Base-by-base conservation (phyloP, 371 early-diverging fungal genomes). In the Apophysomyces variabilis region DNA sequence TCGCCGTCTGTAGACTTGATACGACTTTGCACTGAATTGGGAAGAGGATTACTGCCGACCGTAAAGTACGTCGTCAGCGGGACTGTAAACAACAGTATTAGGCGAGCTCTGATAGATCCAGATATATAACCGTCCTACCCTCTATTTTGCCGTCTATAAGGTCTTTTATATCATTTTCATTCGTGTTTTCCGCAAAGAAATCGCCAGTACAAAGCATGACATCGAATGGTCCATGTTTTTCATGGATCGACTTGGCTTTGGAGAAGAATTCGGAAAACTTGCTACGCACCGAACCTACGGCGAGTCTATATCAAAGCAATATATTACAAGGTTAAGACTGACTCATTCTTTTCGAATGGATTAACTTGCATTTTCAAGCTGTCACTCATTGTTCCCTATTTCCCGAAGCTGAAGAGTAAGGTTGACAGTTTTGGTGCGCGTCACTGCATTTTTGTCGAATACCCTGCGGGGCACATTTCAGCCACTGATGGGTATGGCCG, bases 141-240 rank as follows among this genome's bases (percentile, higher is more conserved):
- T 86, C 77, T 16, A 92, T 82, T 43, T 85, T 78, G 21, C 86
- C 79, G 8, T 62, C 57, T 38, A 90, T 66, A 8, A 93, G 79
- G 12, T 83, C 82, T 7, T 83, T 72, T 39, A 88, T 73, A n/a
- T 72, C 71, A 35, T 74, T 74, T 26, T 73, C 79, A 14, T 78
- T 68, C 0, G 69, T 72, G 5, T 83, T 80, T 26, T 77, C 56
- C 9, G 74, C 83, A 74, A 94, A 94, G 57, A 96, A 89, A 79
- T 95, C 91, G 46, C 96, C 96, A 0, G 86, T 81, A 47, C 92
- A 87, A 6, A 96, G 77, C 39, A 92, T 76, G 16, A 92, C 71
- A 56, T 92, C 92, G 69, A 96, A 96, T 7, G 96, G 95, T 0
- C 95, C 95, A 66, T 90, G 85, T 71, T 95, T 95, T 26, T 79